Conservation (phyloP, 345 rosid genomes). For the Erodium maritimum region DNA sequence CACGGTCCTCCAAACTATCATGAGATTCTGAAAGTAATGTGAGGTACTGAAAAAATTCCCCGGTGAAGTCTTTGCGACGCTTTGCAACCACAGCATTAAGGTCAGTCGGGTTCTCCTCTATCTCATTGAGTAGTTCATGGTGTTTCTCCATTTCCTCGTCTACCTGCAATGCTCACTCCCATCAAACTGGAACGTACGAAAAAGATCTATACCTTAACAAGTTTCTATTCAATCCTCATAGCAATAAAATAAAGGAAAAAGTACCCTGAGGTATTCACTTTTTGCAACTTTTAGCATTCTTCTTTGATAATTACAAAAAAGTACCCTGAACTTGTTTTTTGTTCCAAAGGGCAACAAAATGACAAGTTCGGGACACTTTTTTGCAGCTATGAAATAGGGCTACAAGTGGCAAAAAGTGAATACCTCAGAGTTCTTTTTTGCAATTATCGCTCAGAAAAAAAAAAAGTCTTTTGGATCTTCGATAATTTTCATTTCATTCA, state of each 20-base stretch:
- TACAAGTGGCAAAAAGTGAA: too few species aligned
- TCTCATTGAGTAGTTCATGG: constrained; percentile 59
- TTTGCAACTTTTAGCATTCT: too few species aligned
- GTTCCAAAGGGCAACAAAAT: too few species aligned
- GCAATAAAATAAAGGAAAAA: too few species aligned
- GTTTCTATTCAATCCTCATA: neutral
- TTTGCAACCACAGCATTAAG: constrained; percentile 58
- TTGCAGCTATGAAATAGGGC: too few species aligned
- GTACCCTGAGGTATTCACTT: too few species aligned
- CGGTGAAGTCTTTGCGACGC: constrained; percentile 66
- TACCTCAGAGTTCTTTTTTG: too few species aligned
- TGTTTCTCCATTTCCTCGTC: constrained; percentile 89
- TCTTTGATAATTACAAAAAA: too few species aligned
- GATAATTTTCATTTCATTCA: neutral
- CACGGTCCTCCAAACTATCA: constrained; percentile 68
- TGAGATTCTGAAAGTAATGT: constrained; percentile 50
- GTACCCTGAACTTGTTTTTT: too few species aligned
- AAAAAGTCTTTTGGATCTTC: neutral
- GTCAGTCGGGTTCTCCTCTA: constrained; percentile 74
- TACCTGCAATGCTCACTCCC: constrained; percentile 57
- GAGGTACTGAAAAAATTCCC: constrained; percentile 65
- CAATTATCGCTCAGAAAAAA: too few species aligned
- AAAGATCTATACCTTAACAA: neutral
- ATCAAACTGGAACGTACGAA: neutral
- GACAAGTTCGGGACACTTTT: too few species aligned